phyloP scores from a whole-genome alignment of 495 filamentous ascomycete species.

The Xylaria sp. region DNA sequence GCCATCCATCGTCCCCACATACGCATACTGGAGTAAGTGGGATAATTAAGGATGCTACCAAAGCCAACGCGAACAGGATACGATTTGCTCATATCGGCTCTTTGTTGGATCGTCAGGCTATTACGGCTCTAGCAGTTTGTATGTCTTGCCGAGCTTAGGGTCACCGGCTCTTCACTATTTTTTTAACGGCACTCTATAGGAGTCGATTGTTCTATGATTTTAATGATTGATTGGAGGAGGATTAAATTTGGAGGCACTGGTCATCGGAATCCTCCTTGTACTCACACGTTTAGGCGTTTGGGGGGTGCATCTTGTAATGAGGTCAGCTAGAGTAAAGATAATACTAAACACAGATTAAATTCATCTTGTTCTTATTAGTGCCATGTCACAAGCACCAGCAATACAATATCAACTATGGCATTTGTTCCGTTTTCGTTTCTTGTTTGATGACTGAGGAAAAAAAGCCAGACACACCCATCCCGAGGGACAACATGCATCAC shows the following conservation, averaged over 20 bases:
- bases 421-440: not conserved
- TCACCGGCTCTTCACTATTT: not conserved
- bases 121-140: not conserved
- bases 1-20: not conserved
- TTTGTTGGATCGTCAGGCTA: not conserved
- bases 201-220: not conserved
- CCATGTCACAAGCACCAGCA: not conserved
- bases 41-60: not conserved
- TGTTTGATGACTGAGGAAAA: not conserved
- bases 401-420: not conserved
- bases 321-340: not conserved
- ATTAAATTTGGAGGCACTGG: not conserved
- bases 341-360: not conserved
- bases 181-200: not conserved
- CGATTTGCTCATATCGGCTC: not conserved
- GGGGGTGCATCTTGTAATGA: not conserved
- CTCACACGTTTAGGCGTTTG: not conserved
- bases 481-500: not conserved
- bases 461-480: not conserved
- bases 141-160: not conserved
- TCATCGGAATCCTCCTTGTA: not conserved
- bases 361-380: not conserved
- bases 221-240: conserved; percentile 5
- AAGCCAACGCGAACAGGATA: not conserved
- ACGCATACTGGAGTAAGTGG: not conserved